phyloP scores from a whole-genome alignment of 495 filamentous ascomycete species.

The Penicillium diatomitis region DNA sequence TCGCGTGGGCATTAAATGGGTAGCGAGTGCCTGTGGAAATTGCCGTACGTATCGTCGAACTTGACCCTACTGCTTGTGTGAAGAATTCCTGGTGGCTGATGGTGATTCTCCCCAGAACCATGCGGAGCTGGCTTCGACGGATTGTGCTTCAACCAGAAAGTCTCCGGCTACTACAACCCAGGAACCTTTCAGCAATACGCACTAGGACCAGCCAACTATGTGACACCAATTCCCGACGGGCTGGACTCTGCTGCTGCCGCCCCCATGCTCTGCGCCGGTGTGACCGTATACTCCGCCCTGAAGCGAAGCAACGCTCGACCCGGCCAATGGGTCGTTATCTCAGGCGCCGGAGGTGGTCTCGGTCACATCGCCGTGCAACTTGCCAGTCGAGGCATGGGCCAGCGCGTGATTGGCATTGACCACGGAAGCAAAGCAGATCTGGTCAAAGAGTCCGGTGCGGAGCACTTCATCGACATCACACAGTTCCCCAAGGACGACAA shows the following conservation, averaged over 20 bases:
- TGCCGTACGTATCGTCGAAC: conserved; percentile 29
- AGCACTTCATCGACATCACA: conserved; percentile 60
- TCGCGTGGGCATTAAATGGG: conserved; percentile 54
- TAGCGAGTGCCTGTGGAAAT: conserved; percentile 36
- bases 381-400: conserved; percentile 51
- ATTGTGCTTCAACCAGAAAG: conserved; percentile 47
- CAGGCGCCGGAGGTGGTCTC: conserved; percentile 59
- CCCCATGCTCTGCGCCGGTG: conserved; percentile 54
- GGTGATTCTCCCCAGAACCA: conserved; percentile 18
- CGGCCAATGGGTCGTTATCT: conserved; percentile 58
- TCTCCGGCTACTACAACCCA: conserved; percentile 48
- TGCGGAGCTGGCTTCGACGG: conserved; percentile 53
- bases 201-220: conserved; percentile 54
- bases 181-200: conserved; percentile 70
- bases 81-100: background rate
- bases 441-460: conserved; percentile 53
- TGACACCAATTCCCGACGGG: conserved; percentile 58
- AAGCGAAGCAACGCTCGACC: conserved; percentile 48
- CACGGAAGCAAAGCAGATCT: conserved; percentile 51
- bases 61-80: no score
- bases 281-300: conserved; percentile 50
- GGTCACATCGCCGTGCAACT: conserved; percentile 61
- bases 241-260: conserved; percentile 51
- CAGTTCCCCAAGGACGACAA: conserved; percentile 42
- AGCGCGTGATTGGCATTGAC: conserved; percentile 63